Percentiles rank a stretch among this genome's conserved stretches.
Conservation (phyloP, 139 green algal genomes). For the Coelastrella sp. region DNA sequence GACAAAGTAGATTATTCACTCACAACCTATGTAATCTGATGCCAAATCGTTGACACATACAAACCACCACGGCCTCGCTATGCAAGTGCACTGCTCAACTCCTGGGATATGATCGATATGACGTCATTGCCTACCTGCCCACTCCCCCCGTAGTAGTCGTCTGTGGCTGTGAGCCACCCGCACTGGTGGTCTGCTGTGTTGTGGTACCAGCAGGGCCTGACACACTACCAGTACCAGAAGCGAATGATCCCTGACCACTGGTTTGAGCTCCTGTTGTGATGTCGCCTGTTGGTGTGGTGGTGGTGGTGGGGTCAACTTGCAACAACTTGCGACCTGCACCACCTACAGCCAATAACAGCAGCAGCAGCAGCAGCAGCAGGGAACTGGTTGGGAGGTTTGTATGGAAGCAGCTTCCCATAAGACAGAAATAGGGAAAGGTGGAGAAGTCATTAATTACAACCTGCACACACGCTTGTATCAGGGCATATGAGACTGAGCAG, state of each 20-base stretch:
- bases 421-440: too few relatives aligned
- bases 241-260: background rate
- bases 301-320: background rate
- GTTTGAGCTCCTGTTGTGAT: conserved; percentile 5
- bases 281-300: background rate
- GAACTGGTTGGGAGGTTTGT: background rate
- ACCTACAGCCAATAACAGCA: background rate
- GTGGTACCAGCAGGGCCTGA: background rate
- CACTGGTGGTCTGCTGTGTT: conserved; percentile 30
- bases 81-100: too few relatives aligned
- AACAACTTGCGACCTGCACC: conserved; percentile 8
- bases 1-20: too few relatives aligned
- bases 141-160: conserved; percentile 21
- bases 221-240: conserved; percentile 1
- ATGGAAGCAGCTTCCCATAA: too few relatives aligned
- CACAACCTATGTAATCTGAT: too few relatives aligned
- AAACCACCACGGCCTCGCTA: too few relatives aligned
- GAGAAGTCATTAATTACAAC: too few relatives aligned
- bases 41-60: too few relatives aligned
- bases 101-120: too few relatives aligned
- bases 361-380: background rate
- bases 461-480: too few relatives aligned
- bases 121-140: too few relatives aligned
- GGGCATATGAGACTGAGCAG: too few relatives aligned
- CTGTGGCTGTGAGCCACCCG: background rate